Percentiles rank a stretch among this genome's conserved stretches.
phyloP scores from a whole-genome alignment of 2,329 filamentous ascomycete species.

The Colletotrichum agaves region DNA sequence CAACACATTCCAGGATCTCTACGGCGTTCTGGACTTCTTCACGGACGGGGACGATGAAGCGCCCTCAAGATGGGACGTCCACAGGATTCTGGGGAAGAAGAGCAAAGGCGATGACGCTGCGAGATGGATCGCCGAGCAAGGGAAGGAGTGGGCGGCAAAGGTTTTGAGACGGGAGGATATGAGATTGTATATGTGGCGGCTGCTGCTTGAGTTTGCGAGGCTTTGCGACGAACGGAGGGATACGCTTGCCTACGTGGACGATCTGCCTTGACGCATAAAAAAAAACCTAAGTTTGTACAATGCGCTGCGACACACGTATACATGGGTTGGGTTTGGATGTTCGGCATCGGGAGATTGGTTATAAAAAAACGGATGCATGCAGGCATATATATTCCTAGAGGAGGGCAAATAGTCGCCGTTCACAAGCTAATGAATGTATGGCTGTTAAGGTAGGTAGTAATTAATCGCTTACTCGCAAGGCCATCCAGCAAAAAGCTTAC shows the following conservation, averaged over 20 bases:
- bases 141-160: constrained; percentile 69
- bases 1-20: constrained; percentile 74
- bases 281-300: background rate
- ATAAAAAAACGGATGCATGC: background rate
- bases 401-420: background rate
- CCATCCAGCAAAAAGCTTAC: background rate
- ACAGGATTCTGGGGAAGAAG: constrained; percentile 28
- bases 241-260: constrained; percentile 56
- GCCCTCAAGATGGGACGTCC: constrained; percentile 18
- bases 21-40: constrained; percentile 73
- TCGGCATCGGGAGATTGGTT: background rate
- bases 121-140: constrained; percentile 66
- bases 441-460: background rate
- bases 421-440: background rate
- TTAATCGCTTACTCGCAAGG: constrained; percentile 7
- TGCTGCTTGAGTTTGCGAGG: constrained; percentile 68
- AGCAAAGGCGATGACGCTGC: constrained; percentile 64
- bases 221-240: constrained; percentile 58
- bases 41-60: constrained; percentile 54
- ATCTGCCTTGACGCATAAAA: constrained; percentile 44
- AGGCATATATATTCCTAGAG: background rate
- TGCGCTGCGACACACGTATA: background rate
- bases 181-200: constrained; percentile 71
- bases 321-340: background rate
- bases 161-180: constrained; percentile 74